These are phyloP conservation scores for Trichoderma erinaceum DNA, from an alignment of 495 filamentous ascomycete genomes.

Conservation along the genomic window DNA sequence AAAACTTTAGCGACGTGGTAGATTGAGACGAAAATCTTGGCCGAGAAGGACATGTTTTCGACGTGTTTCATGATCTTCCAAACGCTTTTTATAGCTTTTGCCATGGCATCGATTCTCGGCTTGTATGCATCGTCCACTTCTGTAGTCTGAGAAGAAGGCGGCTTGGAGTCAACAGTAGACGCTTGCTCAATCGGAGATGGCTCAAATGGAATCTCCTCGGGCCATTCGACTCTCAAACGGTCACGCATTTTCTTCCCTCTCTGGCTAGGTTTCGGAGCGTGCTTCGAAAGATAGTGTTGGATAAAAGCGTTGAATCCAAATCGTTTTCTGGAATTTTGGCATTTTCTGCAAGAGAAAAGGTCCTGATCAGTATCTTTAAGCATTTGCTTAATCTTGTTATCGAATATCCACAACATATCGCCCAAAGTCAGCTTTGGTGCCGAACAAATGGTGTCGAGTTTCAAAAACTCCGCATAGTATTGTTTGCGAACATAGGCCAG, in stretches of 20 bases:
- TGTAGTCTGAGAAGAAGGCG: background rate
- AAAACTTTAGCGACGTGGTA: conserved; percentile 54
- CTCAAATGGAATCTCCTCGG: conserved; percentile 62
- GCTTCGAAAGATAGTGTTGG: conserved; percentile 76
- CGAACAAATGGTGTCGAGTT: conserved; percentile 39
- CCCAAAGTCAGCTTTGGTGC: conserved; percentile 61
- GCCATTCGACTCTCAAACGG: conserved; percentile 76
- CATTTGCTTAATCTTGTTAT: conserved; percentile 62
- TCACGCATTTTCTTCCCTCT: conserved; percentile 55
- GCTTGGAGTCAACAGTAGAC: too few species aligned
- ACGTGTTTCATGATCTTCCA: conserved; percentile 56
- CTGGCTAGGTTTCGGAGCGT: conserved; percentile 44
- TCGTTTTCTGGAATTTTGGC: conserved; percentile 49
- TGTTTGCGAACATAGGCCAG: conserved; percentile 54
- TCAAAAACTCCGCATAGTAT: conserved; percentile 54
- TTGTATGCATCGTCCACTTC: conserved; percentile 33
- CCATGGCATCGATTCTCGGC: conserved; percentile 52
- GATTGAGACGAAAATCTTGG: conserved; percentile 58
- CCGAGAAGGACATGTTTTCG: conserved; percentile 55
- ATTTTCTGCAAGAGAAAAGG: conserved; percentile 67
- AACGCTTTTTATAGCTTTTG: conserved; percentile 51
- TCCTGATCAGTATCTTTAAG: conserved; percentile 59
- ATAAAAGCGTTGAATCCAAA: conserved; percentile 73
- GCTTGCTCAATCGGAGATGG: background rate
- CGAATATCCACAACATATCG: conserved; percentile 81